Percentiles rank a stretch among this genome's conserved stretches.
phyloP scores from a whole-genome alignment of 495 filamentous ascomycete species.

The Bathelium albidoporum region DNA sequence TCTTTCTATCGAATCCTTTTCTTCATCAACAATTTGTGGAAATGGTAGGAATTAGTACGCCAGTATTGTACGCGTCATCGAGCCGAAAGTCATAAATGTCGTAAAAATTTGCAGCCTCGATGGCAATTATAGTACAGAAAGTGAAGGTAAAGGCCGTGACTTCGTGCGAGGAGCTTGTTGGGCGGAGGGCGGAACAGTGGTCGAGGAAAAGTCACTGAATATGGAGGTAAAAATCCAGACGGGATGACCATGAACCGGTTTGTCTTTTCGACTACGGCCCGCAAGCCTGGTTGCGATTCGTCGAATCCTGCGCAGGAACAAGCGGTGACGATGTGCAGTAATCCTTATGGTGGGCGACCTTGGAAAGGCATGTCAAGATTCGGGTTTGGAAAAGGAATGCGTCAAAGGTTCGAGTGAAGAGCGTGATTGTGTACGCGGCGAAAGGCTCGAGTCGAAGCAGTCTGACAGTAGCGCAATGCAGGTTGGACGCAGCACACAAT shows the following conservation, averaged over 20 bases:
- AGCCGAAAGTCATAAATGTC: not conserved
- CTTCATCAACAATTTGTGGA: not conserved
- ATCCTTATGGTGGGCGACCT: not conserved
- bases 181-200: not conserved
- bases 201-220: not conserved
- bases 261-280: not conserved
- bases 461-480: not conserved
- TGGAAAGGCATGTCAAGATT: not conserved
- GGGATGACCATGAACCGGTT: not conserved
- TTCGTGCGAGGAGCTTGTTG: not conserved
- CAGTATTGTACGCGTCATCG: not conserved
- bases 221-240: not conserved
- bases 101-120: not conserved
- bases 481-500: not conserved
- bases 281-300: not conserved
- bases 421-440: not conserved
- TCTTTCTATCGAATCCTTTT: too few relatives aligned
- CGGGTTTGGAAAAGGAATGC: not conserved
- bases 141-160: not conserved
- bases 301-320: not conserved
- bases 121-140: not conserved
- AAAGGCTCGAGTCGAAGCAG: not conserved
- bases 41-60: not conserved
- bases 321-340: constrained; percentile 2
- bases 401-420: not conserved